These are phyloP conservation scores for Xylaria acuta DNA, from an alignment of 495 filamentous ascomycete species.

Conservation along the genomic window DNA sequence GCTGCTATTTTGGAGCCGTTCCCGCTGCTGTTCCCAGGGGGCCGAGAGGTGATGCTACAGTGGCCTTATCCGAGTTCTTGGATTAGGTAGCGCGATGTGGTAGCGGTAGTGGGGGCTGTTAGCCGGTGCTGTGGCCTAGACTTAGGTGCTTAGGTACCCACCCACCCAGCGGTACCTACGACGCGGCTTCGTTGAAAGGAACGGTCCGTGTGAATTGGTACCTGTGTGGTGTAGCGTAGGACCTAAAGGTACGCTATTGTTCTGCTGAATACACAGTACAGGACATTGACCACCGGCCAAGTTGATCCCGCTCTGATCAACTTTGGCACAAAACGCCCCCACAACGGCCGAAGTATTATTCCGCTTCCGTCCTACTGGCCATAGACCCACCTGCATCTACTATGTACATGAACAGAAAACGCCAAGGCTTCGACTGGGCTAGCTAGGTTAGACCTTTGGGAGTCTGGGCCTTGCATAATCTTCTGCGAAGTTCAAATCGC, in stretches of 20 bases:
- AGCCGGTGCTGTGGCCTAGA: background rate
- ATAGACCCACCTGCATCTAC: conserved; percentile 1
- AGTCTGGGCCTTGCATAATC: conserved; percentile 22
- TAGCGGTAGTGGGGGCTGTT: background rate
- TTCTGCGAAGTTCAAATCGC: conserved; percentile 34
- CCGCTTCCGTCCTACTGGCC: conserved; percentile 11
- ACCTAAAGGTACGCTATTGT: too few species aligned
- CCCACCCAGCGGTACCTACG: too few species aligned
- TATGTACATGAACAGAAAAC: background rate
- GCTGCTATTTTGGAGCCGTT: conserved; percentile 23
- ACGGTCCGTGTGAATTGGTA: too few species aligned
- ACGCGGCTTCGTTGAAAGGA: too few species aligned
- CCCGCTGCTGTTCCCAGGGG: background rate
- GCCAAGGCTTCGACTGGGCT: conserved; percentile 9
- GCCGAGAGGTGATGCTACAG: conserved; percentile 38
- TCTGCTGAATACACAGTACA: too few species aligned
- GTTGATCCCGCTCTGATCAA: too few species aligned
- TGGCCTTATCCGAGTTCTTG: conserved; percentile 42
- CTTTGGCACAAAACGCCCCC: too few species aligned
- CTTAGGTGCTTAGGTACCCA: background rate
- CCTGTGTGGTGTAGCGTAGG: too few species aligned
- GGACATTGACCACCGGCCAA: too few species aligned
- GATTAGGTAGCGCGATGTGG: conserved; percentile 34
- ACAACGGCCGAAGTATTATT: conserved; percentile 16
- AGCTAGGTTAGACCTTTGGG: conserved; percentile 12